These are phyloP conservation scores for Niebla homalea DNA, from an alignment of 495 filamentous ascomycete species.

Conservation along the genomic window DNA sequence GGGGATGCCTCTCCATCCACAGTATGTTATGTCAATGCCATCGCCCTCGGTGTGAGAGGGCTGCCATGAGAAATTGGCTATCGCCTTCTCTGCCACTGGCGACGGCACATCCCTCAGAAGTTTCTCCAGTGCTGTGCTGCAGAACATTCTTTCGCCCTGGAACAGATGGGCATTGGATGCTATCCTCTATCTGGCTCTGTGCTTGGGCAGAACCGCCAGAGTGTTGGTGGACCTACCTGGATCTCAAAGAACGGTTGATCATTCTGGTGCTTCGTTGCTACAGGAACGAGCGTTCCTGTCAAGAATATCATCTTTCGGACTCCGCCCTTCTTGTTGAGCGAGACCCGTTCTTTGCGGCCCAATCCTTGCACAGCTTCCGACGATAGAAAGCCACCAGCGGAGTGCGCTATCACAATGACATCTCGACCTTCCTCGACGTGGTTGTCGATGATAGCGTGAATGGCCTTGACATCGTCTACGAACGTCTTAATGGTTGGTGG, in stretches of 20 bases:
- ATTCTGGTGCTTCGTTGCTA: constrained; percentile 10
- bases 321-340: constrained; percentile 7
- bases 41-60: constrained; percentile 4
- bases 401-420: constrained; percentile 26
- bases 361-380: constrained; percentile 27
- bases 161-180: background rate
- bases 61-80: constrained; percentile 3
- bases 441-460: constrained; percentile 11
- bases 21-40: constrained; percentile 11
- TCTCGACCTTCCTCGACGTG: constrained; percentile 4
- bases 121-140: background rate
- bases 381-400: constrained; percentile 27
- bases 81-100: constrained; percentile 4
- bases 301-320: constrained; percentile 19
- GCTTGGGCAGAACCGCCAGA: no score
- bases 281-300: constrained; percentile 12
- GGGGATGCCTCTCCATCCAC: constrained; percentile 20
- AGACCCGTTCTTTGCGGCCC: constrained; percentile 19
- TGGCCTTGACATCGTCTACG: constrained; percentile 16
- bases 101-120: constrained; percentile 14
- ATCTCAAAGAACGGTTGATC: constrained; percentile 16
- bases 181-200: no score
- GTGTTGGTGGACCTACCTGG: background rate
- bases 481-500: constrained; percentile 8
- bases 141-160: background rate